Evolutionary conservation across 306 rosid genomes (phyloP).

Genomic region (Medicago ruthenica): DNA sequence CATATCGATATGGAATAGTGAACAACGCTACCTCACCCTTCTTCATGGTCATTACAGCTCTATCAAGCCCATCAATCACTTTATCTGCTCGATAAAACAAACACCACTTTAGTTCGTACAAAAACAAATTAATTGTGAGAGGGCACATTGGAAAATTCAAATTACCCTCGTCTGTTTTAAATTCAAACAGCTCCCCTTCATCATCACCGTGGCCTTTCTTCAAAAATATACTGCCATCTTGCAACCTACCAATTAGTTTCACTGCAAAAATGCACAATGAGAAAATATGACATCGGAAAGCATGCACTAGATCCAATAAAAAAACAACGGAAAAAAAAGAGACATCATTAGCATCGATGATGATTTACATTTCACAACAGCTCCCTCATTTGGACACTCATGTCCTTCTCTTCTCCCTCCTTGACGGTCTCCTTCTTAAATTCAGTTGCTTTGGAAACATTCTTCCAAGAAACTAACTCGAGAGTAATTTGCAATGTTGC

Average conservation of each 20-base stretch:
- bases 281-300: neutral
- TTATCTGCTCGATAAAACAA: constrained; percentile 60
- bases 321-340: too few relatives aligned
- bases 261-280: constrained; percentile 49
- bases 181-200: constrained; percentile 66
- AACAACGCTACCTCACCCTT: constrained; percentile 84
- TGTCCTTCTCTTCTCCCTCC: constrained; percentile 93
- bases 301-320: neutral
- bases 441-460: constrained; percentile 80
- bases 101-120: neutral
- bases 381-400: constrained; percentile 89
- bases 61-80: constrained; percentile 91
- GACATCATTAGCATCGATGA: neutral
- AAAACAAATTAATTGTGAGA: neutral
- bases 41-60: constrained; percentile 84
- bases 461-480: constrained; percentile 88
- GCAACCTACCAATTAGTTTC: constrained; percentile 78
- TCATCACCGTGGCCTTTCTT: constrained; percentile 74
- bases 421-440: constrained; percentile 83
- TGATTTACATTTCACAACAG: constrained; percentile 66
- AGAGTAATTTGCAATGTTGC: constrained; percentile 69
- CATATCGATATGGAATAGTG: constrained; percentile 83
- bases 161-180: constrained; percentile 87
- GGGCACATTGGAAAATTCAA: neutral
- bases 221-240: constrained; percentile 77